Evolutionary conservation across 2,329 filamentous ascomycete species (phyloP).

Genomic region (Didymella keratinophila): DNA sequence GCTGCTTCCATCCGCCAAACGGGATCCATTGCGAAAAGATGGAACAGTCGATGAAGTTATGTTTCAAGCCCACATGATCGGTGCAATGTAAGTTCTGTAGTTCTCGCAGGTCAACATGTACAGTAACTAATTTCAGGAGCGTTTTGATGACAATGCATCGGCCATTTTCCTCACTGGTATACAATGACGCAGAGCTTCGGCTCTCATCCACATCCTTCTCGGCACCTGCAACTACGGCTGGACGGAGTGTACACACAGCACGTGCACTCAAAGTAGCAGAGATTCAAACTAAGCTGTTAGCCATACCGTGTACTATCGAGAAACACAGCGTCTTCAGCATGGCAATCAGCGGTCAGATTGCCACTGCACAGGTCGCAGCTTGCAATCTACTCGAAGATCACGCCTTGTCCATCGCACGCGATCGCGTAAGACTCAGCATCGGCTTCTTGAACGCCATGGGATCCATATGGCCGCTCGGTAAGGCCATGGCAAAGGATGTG

Average conservation of each 20-base stretch:
- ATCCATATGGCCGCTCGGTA: slow-evolving; percentile 74
- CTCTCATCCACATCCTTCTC: slow-evolving; percentile 64
- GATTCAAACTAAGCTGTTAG: slow-evolving; percentile 76
- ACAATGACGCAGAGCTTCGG: slow-evolving; percentile 34
- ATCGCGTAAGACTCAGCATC: slow-evolving; percentile 79
- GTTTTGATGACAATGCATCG: slow-evolving; percentile 51
- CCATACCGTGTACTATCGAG: slow-evolving; percentile 73
- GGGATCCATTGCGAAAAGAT: slow-evolving; percentile 70
- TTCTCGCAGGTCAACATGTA: neutral
- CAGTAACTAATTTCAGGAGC: slow-evolving; percentile 24
- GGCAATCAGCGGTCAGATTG: slow-evolving; percentile 40
- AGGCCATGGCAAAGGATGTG: slow-evolving; percentile 74
- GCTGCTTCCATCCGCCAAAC: slow-evolving; percentile 76
- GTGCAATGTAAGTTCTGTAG: slow-evolving; percentile 52
- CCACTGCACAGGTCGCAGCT: slow-evolving; percentile 63
- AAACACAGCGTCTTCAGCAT: slow-evolving; percentile 65
- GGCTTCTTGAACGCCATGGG: slow-evolving; percentile 74
- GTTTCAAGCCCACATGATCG: slow-evolving; percentile 86
- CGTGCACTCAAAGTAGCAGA: slow-evolving; percentile 81
- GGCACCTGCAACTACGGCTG: slow-evolving; percentile 55
- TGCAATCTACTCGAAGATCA: slow-evolving; percentile 63
- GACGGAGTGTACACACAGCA: slow-evolving; percentile 69
- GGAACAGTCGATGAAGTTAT: slow-evolving; percentile 84
- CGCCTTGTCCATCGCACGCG: slow-evolving; percentile 70
- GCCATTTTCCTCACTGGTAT: slow-evolving; percentile 47